Conservation (phyloP, 2,329 filamentous ascomycete genomes). For the Fusarium subtropicale region DNA sequence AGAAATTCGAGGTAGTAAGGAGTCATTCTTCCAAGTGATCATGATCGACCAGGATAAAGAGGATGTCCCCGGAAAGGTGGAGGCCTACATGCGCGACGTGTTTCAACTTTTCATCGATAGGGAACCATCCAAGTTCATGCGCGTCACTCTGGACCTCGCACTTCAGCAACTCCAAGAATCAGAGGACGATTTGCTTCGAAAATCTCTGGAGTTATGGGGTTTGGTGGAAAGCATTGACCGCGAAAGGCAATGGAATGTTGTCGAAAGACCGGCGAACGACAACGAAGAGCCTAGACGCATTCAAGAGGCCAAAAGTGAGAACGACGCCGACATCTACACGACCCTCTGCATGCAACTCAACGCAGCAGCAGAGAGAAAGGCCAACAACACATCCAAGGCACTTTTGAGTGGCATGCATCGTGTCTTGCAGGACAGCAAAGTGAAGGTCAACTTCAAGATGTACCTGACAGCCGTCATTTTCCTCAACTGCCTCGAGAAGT, state of each 20-base stretch:
- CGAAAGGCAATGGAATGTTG: constrained; percentile 70
- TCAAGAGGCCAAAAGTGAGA: constrained; percentile 60
- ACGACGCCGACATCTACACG: constrained; percentile 67
- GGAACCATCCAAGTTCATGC: constrained; percentile 71
- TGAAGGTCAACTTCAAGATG: constrained; percentile 69
- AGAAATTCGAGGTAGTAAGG: constrained; percentile 51
- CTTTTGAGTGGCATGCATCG: constrained; percentile 71
- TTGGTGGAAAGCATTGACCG: constrained; percentile 74
- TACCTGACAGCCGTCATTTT: constrained; percentile 72
- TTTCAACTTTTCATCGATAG: constrained; percentile 68
- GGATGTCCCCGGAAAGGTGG: constrained; percentile 69
- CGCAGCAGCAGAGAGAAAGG: constrained; percentile 72
- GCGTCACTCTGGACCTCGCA: constrained; percentile 67
- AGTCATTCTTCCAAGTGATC: constrained; percentile 55
- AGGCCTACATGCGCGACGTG: constrained; percentile 70
- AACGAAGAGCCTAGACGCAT: constrained; percentile 59
- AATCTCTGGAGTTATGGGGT: constrained; percentile 73
- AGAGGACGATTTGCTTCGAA: constrained; percentile 66
- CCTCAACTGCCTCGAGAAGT: constrained; percentile 74
- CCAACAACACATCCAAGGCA: constrained; percentile 67
- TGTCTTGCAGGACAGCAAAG: constrained; percentile 70
- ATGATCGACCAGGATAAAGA: constrained; percentile 72
- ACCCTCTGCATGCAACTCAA: constrained; percentile 74
- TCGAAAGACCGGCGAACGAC: constrained; percentile 59
- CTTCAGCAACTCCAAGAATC: constrained; percentile 59